phyloP scores from a whole-genome alignment of 1,139 yeast species.

The Magnusiomyces fungicola region DNA sequence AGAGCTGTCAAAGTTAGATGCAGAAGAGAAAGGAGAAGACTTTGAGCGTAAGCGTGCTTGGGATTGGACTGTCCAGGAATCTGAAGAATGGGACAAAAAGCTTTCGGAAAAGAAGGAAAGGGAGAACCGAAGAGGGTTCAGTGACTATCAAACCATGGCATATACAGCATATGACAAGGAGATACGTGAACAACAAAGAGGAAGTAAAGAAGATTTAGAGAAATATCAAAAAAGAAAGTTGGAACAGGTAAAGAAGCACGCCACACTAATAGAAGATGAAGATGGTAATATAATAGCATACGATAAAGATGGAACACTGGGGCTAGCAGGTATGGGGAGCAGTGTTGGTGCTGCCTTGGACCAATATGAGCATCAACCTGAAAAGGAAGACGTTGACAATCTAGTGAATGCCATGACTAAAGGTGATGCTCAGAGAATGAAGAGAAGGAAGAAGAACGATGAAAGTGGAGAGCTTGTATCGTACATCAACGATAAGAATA shows the following conservation, averaged over 20 bases:
- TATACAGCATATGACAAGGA: constrained; percentile 48
- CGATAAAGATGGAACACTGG: constrained; percentile 19
- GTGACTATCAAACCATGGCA: constrained; percentile 48
- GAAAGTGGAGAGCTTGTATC: constrained; percentile 36
- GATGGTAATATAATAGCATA: constrained; percentile 22
- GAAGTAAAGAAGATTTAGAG: constrained; percentile 28
- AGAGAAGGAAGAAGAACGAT: constrained; percentile 33
- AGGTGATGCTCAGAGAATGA: constrained; percentile 34
- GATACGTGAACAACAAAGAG: constrained; percentile 37
- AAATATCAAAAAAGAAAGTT: constrained; percentile 37
- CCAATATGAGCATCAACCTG: constrained; percentile 31
- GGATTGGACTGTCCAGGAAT: constrained; percentile 62
- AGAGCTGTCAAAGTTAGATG: constrained; percentile 37
- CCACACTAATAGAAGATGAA: constrained; percentile 21
- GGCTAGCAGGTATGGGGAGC: constrained; percentile 7
- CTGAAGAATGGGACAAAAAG: constrained; percentile 56
- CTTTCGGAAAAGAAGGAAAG: constrained; percentile 26
- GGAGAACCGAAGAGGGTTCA: constrained; percentile 25
- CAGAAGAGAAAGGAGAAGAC: constrained; percentile 35
- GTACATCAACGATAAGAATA: constrained; percentile 64
- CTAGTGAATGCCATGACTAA: constrained; percentile 38
- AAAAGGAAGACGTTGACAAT: constrained; percentile 35
- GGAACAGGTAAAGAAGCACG: constrained; percentile 20
- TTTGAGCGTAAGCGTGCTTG: constrained; percentile 42
- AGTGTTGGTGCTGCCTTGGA: constrained; percentile 17